Evolutionary conservation across 805 yeast species (phyloP), one percentile per base, ranked within the genome.

Genomic region (Kodamaea kaohsiungensis): DNA sequence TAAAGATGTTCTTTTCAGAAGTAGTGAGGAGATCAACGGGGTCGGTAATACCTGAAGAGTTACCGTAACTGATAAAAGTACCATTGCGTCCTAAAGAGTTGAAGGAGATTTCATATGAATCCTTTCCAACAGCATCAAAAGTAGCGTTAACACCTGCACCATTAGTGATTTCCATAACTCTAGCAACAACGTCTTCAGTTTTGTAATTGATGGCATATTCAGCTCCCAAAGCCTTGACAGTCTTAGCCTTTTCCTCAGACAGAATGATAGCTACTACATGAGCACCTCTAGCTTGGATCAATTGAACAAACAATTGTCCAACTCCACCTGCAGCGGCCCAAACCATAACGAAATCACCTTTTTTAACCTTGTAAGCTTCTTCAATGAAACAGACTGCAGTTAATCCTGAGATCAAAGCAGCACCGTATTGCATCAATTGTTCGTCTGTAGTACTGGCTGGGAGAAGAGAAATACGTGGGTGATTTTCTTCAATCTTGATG

Each of bases 321-420:
- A 89, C 93, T 53, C 98, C 97, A 47, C 98, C 98, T 2, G 98
- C 97, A 7, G 97, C 97, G 3, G 98, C 98, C 75, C 91, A 90
- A 22, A 90, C 85, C 47, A 92, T 76, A 45, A 88, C 80, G 60
- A 71, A 79, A 54, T 93, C 97, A 51, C 84, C 92, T 65, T 80
- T 74, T 61, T 89, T 67, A 42, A 89, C 88, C 1, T 77, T 63
- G 64, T 88, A 83, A 1, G 95, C 82, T 57, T 88, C 91, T 39
- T 77, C 72, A 47, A 83, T 72, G 56, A 92, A 84, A 1, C 92
- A 81, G 62, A 88, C 69, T 1, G 93, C 95, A 6, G 98, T 92
- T 57, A 91, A 73, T 1, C 91, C 95, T 69, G 89, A 93, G 33
- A 89, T 59, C 46, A 85, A 63, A 1, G 83, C 65, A 2, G 87